A percentile compares a stretch with the other conserved stretches of the same genome.
Conservation (phyloP, 495 filamentous ascomycete species). For the Aspergillus coremiiformis region DNA sequence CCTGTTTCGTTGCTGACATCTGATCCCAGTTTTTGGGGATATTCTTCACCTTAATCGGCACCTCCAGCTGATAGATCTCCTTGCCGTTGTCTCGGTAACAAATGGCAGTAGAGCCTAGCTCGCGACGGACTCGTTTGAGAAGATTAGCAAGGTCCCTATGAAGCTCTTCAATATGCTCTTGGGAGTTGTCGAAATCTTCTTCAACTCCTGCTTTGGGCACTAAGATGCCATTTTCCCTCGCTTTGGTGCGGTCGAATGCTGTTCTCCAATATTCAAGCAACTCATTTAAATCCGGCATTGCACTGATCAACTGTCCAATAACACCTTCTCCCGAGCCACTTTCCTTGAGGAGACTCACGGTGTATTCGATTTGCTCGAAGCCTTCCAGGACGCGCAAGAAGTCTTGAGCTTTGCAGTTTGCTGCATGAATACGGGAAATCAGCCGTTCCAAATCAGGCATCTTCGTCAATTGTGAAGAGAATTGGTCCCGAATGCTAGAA, state of each 20-base stretch:
- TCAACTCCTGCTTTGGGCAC: slow-evolving; percentile 87
- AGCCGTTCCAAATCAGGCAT: slow-evolving; percentile 93
- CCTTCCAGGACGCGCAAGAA: slow-evolving; percentile 93
- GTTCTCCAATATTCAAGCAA: slow-evolving; percentile 81
- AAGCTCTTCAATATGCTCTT: slow-evolving; percentile 65
- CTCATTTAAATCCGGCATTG: slow-evolving; percentile 75
- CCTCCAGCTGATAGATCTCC: slow-evolving; percentile 94
- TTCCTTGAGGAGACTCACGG: slow-evolving; percentile 65
- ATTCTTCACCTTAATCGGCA: slow-evolving; percentile 72
- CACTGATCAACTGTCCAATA: slow-evolving; percentile 70
- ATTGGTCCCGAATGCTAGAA: slow-evolving; percentile 65
- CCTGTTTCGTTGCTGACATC: slow-evolving; percentile 85
- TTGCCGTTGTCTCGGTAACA: slow-evolving; percentile 87
- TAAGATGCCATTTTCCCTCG: slow-evolving; percentile 65
- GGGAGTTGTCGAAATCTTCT: slow-evolving; percentile 83
- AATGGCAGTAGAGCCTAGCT: slow-evolving; percentile 61
- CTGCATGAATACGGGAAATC: slow-evolving; percentile 91
- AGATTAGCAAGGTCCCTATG: slow-evolving; percentile 63
- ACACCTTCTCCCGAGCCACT: slow-evolving; percentile 69
- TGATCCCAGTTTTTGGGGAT: slow-evolving; percentile 87
- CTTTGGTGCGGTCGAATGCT: slow-evolving; percentile 81
- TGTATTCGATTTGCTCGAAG: slow-evolving; percentile 94
- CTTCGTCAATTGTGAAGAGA: slow-evolving; percentile 76
- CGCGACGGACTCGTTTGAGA: slow-evolving; percentile 60
- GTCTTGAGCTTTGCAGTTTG: slow-evolving; percentile 77